Base-by-base conservation (phyloP, 768 basidiomycete genomes). In the Pleurotus salmoneostramineus region DNA sequence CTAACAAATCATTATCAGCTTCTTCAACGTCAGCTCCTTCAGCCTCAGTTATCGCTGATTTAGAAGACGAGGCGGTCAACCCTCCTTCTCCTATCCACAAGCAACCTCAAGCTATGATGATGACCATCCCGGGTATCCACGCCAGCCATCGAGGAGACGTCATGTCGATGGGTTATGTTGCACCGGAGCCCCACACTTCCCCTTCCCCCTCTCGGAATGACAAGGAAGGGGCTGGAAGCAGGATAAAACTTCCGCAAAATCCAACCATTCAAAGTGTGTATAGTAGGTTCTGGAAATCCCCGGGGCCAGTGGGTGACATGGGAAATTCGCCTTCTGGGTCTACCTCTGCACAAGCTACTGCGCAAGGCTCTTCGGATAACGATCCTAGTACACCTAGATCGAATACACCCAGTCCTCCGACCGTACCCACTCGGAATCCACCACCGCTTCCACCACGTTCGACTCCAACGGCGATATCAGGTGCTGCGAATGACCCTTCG, bases 111-210 rank as follows among this genome's bases (percentile, higher is more conserved):
- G 87, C 83, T 33, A 88, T 84, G 63, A 87, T 81, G 43, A 94
- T 94, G 92, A 85, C 83, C 11, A 93, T 94, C 61, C 92, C 92
- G 6, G 89, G 90, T 1, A 94, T 94, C 59, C 91, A 93, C 64
- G 90, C 84, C 3, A 89, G 85, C 63, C 87, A 93, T 65, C 83
- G 83, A n/a, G 89, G 88, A 6, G 90, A 93, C 60, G 83, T 93
- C 44, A 90, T 91, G 85, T 88, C 91, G 3, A 79, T 94, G 79
- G 92, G 92, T 8, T 87, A 89, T 64, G 82, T 83, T 57, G 83
- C 88, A 8, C 75, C 79, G 2, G 60, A 66, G 27, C 77, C 81
- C 4, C 70, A 74, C 45, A 65, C 73, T 12, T 65, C 72, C 0
- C 60, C 71, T 8, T 61, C 68, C 21, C 63, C 69, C 6, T 46